A percentile compares a stretch with the other conserved stretches of the same genome.
Conservation (phyloP, 2,329 filamentous ascomycete species). For the Graphilbum sp. region DNA sequence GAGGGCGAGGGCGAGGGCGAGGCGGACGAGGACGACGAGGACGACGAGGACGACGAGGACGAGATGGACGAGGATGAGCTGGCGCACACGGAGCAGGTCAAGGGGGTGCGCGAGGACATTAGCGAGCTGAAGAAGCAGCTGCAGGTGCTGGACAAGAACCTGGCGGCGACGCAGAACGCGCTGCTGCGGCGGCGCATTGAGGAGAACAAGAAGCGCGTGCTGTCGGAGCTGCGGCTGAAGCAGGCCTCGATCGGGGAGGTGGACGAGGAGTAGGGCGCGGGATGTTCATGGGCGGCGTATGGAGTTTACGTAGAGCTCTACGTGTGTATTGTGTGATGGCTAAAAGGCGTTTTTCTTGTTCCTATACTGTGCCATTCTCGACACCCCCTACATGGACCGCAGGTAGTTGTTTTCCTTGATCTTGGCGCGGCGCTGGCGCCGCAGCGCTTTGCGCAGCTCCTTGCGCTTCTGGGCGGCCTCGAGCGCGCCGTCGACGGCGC, state of each 20-base stretch:
- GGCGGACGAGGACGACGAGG: conserved; percentile 32
- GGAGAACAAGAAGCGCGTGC: conserved; percentile 27
- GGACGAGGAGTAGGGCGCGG: conserved; percentile 14
- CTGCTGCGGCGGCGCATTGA: conserved; percentile 34
- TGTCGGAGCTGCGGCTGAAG: conserved; percentile 23
- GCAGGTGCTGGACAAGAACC: conserved; percentile 25
- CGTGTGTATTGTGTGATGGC: neutral
- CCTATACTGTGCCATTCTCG: neutral
- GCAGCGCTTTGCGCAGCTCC: conserved; percentile 54
- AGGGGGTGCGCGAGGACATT: conserved; percentile 37
- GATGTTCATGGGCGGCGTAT: neutral
- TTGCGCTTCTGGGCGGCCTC: conserved; percentile 34
- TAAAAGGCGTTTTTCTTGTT: neutral
- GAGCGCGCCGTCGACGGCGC: conserved; percentile 22
- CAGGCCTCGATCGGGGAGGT: conserved; percentile 19
- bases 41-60: conserved; percentile 36
- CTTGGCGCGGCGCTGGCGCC: conserved; percentile 53
- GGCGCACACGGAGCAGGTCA: conserved; percentile 30
- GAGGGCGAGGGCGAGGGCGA: conserved; percentile 25
- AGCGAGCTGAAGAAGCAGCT: conserved; percentile 33
- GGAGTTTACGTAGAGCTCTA: too few species aligned
- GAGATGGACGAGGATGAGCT: conserved; percentile 38
- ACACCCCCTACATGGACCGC: conserved; percentile 55
- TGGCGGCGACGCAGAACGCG: conserved; percentile 25
- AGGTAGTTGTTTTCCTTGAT: conserved; percentile 83